A percentile compares a stretch with the other conserved stretches of the same genome.
Conservation (phyloP, 2,329 filamentous ascomycete species). For the Colletotrichum limetticola region DNA sequence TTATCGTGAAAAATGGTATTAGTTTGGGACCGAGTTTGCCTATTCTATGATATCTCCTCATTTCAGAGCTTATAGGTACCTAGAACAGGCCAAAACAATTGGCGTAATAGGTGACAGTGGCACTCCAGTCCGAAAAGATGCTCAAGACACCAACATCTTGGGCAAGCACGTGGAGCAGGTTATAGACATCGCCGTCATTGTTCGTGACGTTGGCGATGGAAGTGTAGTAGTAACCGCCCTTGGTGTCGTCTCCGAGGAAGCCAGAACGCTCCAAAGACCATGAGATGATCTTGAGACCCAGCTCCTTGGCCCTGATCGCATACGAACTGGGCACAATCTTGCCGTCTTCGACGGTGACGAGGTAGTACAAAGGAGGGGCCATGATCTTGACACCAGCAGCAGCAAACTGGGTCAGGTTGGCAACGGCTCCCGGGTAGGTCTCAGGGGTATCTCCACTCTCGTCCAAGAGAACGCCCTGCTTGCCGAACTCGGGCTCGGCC, state of each 20-base stretch:
- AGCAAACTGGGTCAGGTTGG: slow-evolving; percentile 65
- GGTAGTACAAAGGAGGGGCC: slow-evolving; percentile 71
- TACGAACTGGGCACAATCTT: slow-evolving; percentile 73
- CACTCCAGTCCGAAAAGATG: slow-evolving; percentile 77
- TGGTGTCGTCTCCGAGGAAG: slow-evolving; percentile 62
- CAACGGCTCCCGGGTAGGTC: slow-evolving; percentile 64
- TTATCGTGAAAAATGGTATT: not conserved
- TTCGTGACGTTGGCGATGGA: slow-evolving; percentile 64
- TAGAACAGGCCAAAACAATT: slow-evolving; percentile 68
- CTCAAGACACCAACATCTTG: slow-evolving; percentile 69
- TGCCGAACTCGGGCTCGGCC: slow-evolving; percentile 68
- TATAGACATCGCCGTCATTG: slow-evolving; percentile 74
- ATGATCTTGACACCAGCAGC: slow-evolving; percentile 70
- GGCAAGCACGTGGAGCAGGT: slow-evolving; percentile 72
- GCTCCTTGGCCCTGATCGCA: slow-evolving; percentile 67
- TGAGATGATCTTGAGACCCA: slow-evolving; percentile 72
- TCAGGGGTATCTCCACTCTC: slow-evolving; percentile 65
- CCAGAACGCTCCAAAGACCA: slow-evolving; percentile 77
- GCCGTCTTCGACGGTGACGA: slow-evolving; percentile 63
- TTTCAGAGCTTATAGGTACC: not conserved
- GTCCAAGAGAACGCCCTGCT: slow-evolving; percentile 74
- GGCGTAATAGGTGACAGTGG: slow-evolving; percentile 76
- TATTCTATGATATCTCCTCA: not conserved
- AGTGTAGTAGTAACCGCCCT: slow-evolving; percentile 66
- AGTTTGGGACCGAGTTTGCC: not conserved